These are phyloP conservation scores for Ilex aquifolium DNA, from an alignment of 257 asterid species.

Conservation along the genomic window DNA sequence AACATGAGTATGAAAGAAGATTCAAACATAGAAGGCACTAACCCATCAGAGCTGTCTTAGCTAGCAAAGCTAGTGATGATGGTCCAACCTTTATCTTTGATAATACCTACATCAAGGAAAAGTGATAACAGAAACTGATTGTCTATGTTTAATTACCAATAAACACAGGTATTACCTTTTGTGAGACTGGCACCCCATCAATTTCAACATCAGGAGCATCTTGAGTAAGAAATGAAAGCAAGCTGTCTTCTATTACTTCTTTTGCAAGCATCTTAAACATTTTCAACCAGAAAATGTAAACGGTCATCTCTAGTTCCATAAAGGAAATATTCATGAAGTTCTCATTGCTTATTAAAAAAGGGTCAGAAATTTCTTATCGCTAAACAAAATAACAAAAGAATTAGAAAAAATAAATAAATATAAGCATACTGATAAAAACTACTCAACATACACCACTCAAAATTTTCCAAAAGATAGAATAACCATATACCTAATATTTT, in stretches of 20 bases:
- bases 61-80: slow-evolving; percentile 78
- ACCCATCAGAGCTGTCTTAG: slow-evolving; percentile 88
- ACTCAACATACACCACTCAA: neutral
- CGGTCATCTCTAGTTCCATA: neutral
- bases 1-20: slow-evolving; percentile 5
- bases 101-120: slow-evolving; percentile 50
- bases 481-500: neutral
- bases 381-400: too few species aligned
- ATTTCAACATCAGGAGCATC: slow-evolving; percentile 53
- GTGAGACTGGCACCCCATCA: slow-evolving; percentile 52
- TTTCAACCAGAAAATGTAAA: slow-evolving; percentile 7
- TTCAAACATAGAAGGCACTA: slow-evolving; percentile 18
- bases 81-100: slow-evolving; percentile 89
- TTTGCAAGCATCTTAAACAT: slow-evolving; percentile 76
- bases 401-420: neutral
- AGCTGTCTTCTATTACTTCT: slow-evolving; percentile 70
- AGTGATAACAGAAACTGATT: neutral
- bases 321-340: too few species aligned
- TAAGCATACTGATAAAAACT: slow-evolving; percentile 1
- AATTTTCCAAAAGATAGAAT: neutral
- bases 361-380: too few species aligned
- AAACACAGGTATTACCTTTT: slow-evolving; percentile 41
- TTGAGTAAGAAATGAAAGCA: slow-evolving; percentile 65
- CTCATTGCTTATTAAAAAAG: neutral
- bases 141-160: neutral